These are phyloP conservation scores for Candida sanyaensis DNA, from an alignment of 1,139 yeast genomes.

Conservation along the genomic window DNA sequence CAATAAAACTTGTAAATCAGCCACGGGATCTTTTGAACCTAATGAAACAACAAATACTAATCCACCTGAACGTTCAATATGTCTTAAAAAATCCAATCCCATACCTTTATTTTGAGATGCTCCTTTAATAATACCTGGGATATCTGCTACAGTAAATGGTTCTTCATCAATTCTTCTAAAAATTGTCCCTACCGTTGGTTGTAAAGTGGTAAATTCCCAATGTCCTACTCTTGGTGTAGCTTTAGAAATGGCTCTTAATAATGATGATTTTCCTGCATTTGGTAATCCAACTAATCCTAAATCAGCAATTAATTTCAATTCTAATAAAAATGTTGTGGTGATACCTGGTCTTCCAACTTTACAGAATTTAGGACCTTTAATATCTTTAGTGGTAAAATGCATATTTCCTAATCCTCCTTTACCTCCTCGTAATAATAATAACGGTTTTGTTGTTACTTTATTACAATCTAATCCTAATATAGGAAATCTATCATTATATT, in stretches of 20 bases:
- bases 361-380: slow-evolving; percentile 88
- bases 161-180: slow-evolving; percentile 63
- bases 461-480: slow-evolving; percentile 74
- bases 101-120: slow-evolving; percentile 85
- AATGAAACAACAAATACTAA: slow-evolving; percentile 83
- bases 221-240: slow-evolving; percentile 94
- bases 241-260: slow-evolving; percentile 81
- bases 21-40: slow-evolving; percentile 62
- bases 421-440: slow-evolving; percentile 80
- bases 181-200: slow-evolving; percentile 91
- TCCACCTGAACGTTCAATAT: slow-evolving; percentile 89
- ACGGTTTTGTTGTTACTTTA: slow-evolving; percentile 63
- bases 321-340: slow-evolving; percentile 70
- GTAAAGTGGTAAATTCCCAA: slow-evolving; percentile 95
- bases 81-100: slow-evolving; percentile 91
- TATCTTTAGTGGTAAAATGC: slow-evolving; percentile 83
- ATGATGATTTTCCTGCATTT: slow-evolving; percentile 93
- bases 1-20: slow-evolving; percentile 61
- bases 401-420: slow-evolving; percentile 94
- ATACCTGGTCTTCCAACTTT: slow-evolving; percentile 76
- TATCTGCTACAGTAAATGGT: slow-evolving; percentile 93
- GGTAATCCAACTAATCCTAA: slow-evolving; percentile 93
- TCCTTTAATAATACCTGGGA: slow-evolving; percentile 91
- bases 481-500: slow-evolving; percentile 69
- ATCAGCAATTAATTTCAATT: slow-evolving; percentile 86